These are phyloP conservation scores for Jimgerdemannia flammicorona DNA, from an alignment of 192 early-diverging fungal species.

Conservation along the genomic window DNA sequence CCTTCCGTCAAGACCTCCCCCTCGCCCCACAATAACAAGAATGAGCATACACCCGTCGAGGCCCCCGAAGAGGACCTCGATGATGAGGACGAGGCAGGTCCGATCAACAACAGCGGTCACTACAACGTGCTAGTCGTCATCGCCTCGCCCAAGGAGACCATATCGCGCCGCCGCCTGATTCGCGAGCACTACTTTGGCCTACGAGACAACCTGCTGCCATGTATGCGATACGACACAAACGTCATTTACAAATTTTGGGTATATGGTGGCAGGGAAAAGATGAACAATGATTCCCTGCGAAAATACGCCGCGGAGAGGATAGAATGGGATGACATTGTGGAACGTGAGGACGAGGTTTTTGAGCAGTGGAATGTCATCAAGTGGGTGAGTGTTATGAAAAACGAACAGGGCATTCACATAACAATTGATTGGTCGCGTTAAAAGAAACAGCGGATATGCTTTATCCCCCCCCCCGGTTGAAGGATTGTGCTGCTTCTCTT, in stretches of 20 bases:
- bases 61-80: background rate
- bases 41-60: background rate
- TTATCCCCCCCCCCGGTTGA: too few species aligned
- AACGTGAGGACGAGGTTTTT: constrained; percentile 1
- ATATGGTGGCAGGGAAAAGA: constrained; percentile 23
- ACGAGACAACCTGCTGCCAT: constrained; percentile 45
- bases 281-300: constrained; percentile 24
- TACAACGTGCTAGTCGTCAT: constrained; percentile 47
- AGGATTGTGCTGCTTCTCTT: too few species aligned
- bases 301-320: constrained; percentile 44
- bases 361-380: background rate
- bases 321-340: constrained; percentile 45
- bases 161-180: constrained; percentile 40
- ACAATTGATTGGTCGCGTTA: too few species aligned
- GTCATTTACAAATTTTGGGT: constrained; percentile 51
- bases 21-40: background rate
- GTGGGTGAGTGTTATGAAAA: constrained; percentile 1
- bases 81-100: background rate
- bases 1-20: too few species aligned
- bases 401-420: background rate
- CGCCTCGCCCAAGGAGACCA: constrained; percentile 33
- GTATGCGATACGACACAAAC: constrained; percentile 35
- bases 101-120: constrained; percentile 28
- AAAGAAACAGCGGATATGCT: too few species aligned
- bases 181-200: constrained; percentile 53